These are phyloP conservation scores for Ogataea chonburiensis DNA, from an alignment of 805 yeast species.

Conservation along the genomic window DNA sequence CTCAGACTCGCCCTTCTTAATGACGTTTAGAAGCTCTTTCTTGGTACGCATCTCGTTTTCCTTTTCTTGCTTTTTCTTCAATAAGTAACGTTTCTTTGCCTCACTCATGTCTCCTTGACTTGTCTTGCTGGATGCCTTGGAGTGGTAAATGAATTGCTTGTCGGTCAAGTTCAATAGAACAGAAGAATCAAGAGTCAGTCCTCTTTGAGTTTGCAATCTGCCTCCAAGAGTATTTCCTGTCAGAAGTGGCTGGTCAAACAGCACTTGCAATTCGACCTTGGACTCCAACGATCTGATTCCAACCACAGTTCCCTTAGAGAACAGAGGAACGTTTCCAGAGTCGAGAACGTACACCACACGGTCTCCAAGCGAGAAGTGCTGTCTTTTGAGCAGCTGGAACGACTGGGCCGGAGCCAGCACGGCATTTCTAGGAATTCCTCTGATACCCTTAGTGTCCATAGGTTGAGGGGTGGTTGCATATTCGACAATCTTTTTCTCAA, in stretches of 20 bases:
- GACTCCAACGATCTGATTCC: slow-evolving; percentile 58
- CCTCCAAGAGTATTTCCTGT: slow-evolving; percentile 85
- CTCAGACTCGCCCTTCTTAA: slow-evolving; percentile 32
- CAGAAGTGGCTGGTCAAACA: slow-evolving; percentile 80
- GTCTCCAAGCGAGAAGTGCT: slow-evolving; percentile 82
- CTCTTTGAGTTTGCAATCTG: slow-evolving; percentile 73
- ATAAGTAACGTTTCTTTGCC: slow-evolving; percentile 20
- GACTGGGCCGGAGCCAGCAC: slow-evolving; percentile 75
- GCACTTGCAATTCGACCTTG: slow-evolving; percentile 64
- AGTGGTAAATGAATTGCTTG: slow-evolving; percentile 73
- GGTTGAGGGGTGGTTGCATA: slow-evolving; percentile 46
- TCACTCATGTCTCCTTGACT: slow-evolving; percentile 26
- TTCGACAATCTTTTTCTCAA: slow-evolving; percentile 60
- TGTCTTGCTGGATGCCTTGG: slow-evolving; percentile 54
- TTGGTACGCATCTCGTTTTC: slow-evolving; percentile 32
- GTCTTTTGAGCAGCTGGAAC: slow-evolving; percentile 66
- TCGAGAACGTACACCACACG: slow-evolving; percentile 82
- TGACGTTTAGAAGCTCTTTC: slow-evolving; percentile 44
- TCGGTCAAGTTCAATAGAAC: slow-evolving; percentile 74
- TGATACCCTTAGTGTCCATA: slow-evolving; percentile 54
- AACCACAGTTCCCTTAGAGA: slow-evolving; percentile 87
- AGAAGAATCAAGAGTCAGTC: slow-evolving; percentile 78
- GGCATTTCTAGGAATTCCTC: slow-evolving; percentile 83
- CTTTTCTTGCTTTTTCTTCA: slow-evolving; percentile 29
- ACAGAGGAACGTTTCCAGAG: slow-evolving; percentile 86